Evolutionary conservation across 1,139 yeast genomes (phyloP).

Genomic region (Hansenula sp.): DNA sequence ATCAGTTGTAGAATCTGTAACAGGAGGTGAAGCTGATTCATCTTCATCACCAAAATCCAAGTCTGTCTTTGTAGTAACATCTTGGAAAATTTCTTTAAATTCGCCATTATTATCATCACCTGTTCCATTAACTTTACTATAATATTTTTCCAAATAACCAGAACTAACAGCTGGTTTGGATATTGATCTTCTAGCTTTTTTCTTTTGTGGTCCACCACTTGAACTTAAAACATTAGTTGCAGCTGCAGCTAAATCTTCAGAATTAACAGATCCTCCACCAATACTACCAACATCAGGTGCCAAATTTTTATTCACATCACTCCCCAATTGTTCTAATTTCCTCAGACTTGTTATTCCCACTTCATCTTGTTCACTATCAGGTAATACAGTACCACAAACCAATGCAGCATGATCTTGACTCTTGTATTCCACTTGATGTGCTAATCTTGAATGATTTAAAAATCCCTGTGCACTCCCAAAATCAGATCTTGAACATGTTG

Average conservation of each 20-base stretch:
- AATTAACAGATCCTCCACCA: constrained; percentile 10
- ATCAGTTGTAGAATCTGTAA: constrained; percentile 2
- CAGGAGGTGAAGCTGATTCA: constrained; percentile 5
- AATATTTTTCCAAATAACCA: constrained; percentile 24
- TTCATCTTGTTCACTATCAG: constrained; percentile 56
- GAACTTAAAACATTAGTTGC: no score
- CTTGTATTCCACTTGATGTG: constrained; percentile 67
- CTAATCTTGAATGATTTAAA: constrained; percentile 68
- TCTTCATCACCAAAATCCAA: constrained; percentile 12
- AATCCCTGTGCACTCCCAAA: constrained; percentile 81
- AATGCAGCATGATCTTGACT: constrained; percentile 76
- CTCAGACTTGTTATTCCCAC: constrained; percentile 44
- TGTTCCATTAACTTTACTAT: constrained; percentile 10
- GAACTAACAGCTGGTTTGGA: constrained; percentile 4
- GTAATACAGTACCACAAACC: constrained; percentile 58
- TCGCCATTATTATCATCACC: constrained; percentile 20
- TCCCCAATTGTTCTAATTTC: constrained; percentile 34
- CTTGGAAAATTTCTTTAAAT: background rate
- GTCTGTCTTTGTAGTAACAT: constrained; percentile 1
- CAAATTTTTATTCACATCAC: constrained; percentile 28
- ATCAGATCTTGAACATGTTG: constrained; percentile 61
- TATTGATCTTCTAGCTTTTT: constrained; percentile 4
- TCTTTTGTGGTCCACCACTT: constrained; percentile 10
- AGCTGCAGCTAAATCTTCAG: constrained; percentile 1
- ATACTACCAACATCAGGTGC: constrained; percentile 27